Conservation (phyloP, 2,329 filamentous ascomycete genomes). For the Monilinia vaccinii-corymbosi region DNA sequence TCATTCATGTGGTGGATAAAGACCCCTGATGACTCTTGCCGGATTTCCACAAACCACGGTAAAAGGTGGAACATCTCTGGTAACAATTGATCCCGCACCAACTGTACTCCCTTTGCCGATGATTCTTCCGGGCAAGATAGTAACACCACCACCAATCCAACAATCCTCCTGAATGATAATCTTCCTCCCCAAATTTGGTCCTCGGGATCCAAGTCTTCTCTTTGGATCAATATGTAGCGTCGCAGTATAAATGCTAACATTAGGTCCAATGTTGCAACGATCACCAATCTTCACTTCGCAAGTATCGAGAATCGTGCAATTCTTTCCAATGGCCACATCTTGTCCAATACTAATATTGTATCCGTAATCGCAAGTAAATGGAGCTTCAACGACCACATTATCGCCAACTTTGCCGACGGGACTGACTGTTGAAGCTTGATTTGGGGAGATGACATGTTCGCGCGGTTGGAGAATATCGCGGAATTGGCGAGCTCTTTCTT, state of each 20-base stretch:
- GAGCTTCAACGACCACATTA: conserved; percentile 71
- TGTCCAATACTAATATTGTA: conserved; percentile 89
- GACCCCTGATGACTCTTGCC: conserved; percentile 26
- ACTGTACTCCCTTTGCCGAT: conserved; percentile 45
- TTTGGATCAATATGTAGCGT: conserved; percentile 65
- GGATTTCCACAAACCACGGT: conserved; percentile 30
- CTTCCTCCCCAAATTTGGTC: conserved; percentile 58
- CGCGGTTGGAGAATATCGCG: conserved; percentile 60
- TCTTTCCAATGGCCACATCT: conserved; percentile 72
- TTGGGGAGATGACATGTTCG: conserved; percentile 47
- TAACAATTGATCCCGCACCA: conserved; percentile 45
- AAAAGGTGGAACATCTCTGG: conserved; percentile 32
- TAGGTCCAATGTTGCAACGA: conserved; percentile 67
- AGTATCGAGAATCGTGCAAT: conserved; percentile 83
- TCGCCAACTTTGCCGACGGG: conserved; percentile 59
- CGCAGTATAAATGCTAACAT: conserved; percentile 77
- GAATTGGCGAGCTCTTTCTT: conserved; percentile 62
- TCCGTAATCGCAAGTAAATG: conserved; percentile 89
- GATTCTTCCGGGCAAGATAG: conserved; percentile 47
- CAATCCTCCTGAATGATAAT: conserved; percentile 70
- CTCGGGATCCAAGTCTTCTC: conserved; percentile 63
- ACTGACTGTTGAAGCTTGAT: conserved; percentile 41
- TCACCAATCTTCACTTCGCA: conserved; percentile 74
- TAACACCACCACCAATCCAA: conserved; percentile 53
- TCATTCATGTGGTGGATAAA: conserved; percentile 18